Percentiles rank a stretch among this genome's conserved stretches.
Conservation (phyloP, 2,329 filamentous ascomycete genomes). For the Alternaria tenuissima region DNA sequence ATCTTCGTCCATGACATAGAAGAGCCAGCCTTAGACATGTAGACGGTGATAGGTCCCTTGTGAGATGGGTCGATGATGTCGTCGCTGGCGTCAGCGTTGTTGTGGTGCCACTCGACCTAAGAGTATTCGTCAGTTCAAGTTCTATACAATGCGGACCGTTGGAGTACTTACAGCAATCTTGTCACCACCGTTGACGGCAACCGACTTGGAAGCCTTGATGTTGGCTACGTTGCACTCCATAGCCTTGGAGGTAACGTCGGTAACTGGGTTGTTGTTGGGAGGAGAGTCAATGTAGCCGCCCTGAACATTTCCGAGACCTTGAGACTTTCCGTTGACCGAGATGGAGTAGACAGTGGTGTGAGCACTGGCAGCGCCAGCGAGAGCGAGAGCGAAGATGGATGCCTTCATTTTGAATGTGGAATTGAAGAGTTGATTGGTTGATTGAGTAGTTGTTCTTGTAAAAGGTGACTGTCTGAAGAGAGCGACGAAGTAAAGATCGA, state of each 20-base stretch:
- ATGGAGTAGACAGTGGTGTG: constrained; percentile 49
- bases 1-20: constrained; percentile 61
- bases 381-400: constrained; percentile 39
- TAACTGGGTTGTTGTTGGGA: constrained; percentile 49
- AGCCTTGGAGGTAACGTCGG: constrained; percentile 44
- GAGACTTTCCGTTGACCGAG: constrained; percentile 54
- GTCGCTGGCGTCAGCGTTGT: constrained; percentile 54
- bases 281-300: constrained; percentile 60
- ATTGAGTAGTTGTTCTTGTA: constrained; percentile 12
- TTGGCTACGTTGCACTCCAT: constrained; percentile 49
- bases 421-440: constrained; percentile 9
- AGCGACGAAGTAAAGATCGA: constrained; percentile 26
- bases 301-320: constrained; percentile 45
- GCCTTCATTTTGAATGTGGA: constrained; percentile 42
- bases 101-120: constrained; percentile 60
- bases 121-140: constrained; percentile 8
- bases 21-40: constrained; percentile 55
- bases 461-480: constrained; percentile 25
- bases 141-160: neutral
- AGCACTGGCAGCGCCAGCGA: constrained; percentile 40
- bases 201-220: constrained; percentile 50
- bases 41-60: constrained; percentile 62
- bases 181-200: constrained; percentile 59
- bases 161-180: constrained; percentile 43
- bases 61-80: constrained; percentile 63